phyloP scores from a whole-genome alignment of 306 rosid genomes.

The Luffa aegyptiaca region DNA sequence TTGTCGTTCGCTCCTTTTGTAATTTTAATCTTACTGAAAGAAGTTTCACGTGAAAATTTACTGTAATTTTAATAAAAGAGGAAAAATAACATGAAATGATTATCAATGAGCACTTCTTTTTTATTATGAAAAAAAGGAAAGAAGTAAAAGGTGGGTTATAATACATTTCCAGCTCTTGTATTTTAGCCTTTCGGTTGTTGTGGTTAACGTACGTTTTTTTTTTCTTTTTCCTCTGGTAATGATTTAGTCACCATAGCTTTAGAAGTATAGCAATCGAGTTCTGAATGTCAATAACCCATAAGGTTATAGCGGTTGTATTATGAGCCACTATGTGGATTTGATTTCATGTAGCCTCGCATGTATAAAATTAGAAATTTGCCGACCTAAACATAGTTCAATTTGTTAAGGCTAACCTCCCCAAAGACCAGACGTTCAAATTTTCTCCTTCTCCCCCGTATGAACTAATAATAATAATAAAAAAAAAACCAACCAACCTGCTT shows the following conservation, averaged over 20 bases:
- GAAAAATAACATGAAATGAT: background rate
- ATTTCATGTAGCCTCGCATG: background rate
- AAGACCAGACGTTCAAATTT: too few species aligned
- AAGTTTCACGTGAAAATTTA: background rate
- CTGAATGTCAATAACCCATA: background rate
- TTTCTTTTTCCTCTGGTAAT: background rate
- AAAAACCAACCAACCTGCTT: too few species aligned
- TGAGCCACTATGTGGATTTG: background rate
- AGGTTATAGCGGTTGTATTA: background rate
- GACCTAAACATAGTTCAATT: background rate
- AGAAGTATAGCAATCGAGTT: background rate
- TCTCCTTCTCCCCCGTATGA: too few species aligned
- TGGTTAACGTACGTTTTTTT: background rate
- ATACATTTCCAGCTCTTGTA: background rate
- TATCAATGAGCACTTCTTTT: background rate
- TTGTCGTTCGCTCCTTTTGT: background rate
- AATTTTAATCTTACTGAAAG: background rate
- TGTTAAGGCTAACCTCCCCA: too few species aligned
- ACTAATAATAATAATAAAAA: too few species aligned
- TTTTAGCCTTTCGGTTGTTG: background rate
- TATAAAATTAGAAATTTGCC: background rate
- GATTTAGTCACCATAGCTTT: background rate
- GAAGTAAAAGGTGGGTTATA: background rate
- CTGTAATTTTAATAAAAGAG: background rate
- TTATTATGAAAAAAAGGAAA: too few species aligned